Base-by-base conservation (phyloP, 176 grass and related monocot species). In the Cenchrus purpureus region DNA sequence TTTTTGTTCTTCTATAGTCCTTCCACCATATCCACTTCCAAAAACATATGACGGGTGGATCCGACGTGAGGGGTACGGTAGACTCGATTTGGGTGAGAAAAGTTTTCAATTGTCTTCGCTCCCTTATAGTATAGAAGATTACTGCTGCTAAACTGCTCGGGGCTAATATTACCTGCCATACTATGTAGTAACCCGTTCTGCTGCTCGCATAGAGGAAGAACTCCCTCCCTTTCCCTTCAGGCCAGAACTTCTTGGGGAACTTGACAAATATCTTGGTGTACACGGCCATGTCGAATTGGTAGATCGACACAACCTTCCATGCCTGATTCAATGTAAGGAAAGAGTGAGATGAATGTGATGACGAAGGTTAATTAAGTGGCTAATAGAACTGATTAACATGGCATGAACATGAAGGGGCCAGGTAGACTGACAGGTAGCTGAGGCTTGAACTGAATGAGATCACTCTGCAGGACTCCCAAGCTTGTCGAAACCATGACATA, bases 181-280 rank as follows among this genome's bases (percentile, higher is more conserved):
- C 22, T 31, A 61, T 53, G 25, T 89, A 94, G 50, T 91, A 91
- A 51, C 92, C 89, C 31, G 86, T 79, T 69, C 83, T 86, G 28
- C 86, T 59, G 42, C 73, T 91, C 14, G 83, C 86, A 46, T 91
- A 91, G 6, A 94, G 79, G 78, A 94, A 94, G 81, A 94, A 94
- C 61, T 91, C 73, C 1, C 70, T 93, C 2, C 91, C 37, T 40
- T 40, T 40, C 37, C 37, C 37, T 40, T 40, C 37, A 40, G 37
- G 3, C 37, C 93, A 95, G 49, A 92, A 95, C 37, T 40, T 80
- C 16, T 43, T 67, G 43, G 93, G 93, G 62, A 95, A 95, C 67
- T 74, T 92, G 2, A 94, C 31, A 65, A 94, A 94, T 44, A 94
- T 90, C 84, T 92, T 95, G 63, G 93, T 95, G 73, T 95, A 92